These are phyloP conservation scores for Starmerella bombi DNA, from an alignment of 805 yeast species.

Conservation along the genomic window DNA sequence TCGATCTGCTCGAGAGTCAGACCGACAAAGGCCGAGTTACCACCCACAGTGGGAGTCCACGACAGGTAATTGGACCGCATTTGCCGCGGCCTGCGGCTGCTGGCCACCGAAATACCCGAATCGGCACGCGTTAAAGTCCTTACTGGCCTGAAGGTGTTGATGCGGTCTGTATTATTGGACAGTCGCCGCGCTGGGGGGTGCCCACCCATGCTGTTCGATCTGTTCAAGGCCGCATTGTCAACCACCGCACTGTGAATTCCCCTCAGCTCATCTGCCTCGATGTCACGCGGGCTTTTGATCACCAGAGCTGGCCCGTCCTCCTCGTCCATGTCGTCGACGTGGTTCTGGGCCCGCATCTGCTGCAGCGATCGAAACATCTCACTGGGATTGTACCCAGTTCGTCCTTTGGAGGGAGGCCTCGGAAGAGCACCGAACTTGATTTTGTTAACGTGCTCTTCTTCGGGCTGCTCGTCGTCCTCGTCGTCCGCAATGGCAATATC, in stretches of 20 bases:
- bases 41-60: slow-evolving; percentile 81
- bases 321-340: slow-evolving; percentile 26
- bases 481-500: neutral
- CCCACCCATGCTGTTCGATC: neutral
- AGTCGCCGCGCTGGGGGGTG: slow-evolving; percentile 5
- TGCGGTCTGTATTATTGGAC: slow-evolving; percentile 1
- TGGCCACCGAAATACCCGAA: slow-evolving; percentile 10
- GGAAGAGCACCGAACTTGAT: slow-evolving; percentile 46
- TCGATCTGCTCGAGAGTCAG: slow-evolving; percentile 73
- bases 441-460: neutral
- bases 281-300: slow-evolving; percentile 65
- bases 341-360: slow-evolving; percentile 41
- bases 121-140: slow-evolving; percentile 8
- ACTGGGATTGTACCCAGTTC: slow-evolving; percentile 42
- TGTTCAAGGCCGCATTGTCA: neutral
- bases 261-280: slow-evolving; percentile 30
- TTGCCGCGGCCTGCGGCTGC: slow-evolving; percentile 7
- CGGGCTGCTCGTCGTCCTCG: neutral
- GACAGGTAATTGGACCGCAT: slow-evolving; percentile 49
- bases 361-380: slow-evolving; percentile 77
- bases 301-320: slow-evolving; percentile 68
- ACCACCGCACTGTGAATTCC: slow-evolving; percentile 20
- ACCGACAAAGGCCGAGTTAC: slow-evolving; percentile 83
- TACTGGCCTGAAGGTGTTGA: neutral
- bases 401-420: slow-evolving; percentile 24